Percentiles rank a stretch among this genome's conserved stretches.
Evolutionary conservation across 345 rosid species (phyloP).

Genomic region (Stellera chamaejasme): DNA sequence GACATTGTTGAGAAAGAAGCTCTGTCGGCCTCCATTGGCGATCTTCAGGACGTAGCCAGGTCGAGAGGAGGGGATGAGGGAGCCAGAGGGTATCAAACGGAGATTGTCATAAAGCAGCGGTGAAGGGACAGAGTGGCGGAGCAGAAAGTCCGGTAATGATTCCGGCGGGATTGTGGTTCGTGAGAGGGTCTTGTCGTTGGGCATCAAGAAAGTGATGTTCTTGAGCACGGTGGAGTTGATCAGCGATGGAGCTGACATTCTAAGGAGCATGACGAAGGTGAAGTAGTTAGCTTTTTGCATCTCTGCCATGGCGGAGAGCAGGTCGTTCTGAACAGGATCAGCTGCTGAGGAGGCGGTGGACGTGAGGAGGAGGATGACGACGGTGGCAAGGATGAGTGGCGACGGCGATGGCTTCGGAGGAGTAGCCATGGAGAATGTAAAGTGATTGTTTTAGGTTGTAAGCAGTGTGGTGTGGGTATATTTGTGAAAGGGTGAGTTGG

Average conservation of each 20-base stretch:
- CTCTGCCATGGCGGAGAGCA: slow-evolving; percentile 46
- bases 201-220: slow-evolving; percentile 75
- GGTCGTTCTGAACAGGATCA: slow-evolving; percentile 22
- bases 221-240: slow-evolving; percentile 15
- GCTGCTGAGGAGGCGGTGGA: slow-evolving; percentile 14
- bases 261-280: slow-evolving; percentile 63
- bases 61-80: slow-evolving; percentile 42
- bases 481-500: background rate
- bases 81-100: slow-evolving; percentile 46
- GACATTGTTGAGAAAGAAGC: slow-evolving; percentile 49
- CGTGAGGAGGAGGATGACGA: slow-evolving; percentile 10
- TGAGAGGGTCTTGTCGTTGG: slow-evolving; percentile 48
- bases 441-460: no score
- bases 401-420: background rate
- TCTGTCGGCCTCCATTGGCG: slow-evolving; percentile 37
- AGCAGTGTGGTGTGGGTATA: background rate
- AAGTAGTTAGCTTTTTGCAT: slow-evolving; percentile 68
- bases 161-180: slow-evolving; percentile 17
- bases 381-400: slow-evolving; percentile 6
- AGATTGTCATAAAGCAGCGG: slow-evolving; percentile 63
- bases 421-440: background rate
- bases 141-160: slow-evolving; percentile 41
- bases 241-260: slow-evolving; percentile 26
- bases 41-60: slow-evolving; percentile 39
- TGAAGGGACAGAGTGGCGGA: slow-evolving; percentile 67